Conservation (phyloP, 805 yeast genomes). For the Candida cerambycidarum region DNA sequence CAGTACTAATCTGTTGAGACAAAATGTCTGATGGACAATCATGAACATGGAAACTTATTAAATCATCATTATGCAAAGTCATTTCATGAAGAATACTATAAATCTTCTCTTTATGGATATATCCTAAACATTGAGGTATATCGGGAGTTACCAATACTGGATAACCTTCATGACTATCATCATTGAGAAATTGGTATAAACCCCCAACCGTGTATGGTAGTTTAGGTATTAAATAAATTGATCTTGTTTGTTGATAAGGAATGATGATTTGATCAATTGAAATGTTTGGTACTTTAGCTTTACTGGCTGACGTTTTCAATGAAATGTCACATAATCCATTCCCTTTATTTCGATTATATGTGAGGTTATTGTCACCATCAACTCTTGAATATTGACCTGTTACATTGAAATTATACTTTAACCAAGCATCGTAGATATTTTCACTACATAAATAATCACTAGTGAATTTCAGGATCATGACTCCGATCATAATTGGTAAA, state of each 20-base stretch:
- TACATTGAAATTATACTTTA: conserved; percentile 30
- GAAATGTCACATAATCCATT: conserved; percentile 36
- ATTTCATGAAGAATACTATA: conserved; percentile 10
- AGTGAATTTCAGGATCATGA: conserved; percentile 70
- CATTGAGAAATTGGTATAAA: conserved; percentile 22
- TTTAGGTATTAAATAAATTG: conserved; percentile 25
- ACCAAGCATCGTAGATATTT: conserved; percentile 62
- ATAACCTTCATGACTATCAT: conserved; percentile 43
- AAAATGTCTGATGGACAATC: conserved; percentile 18
- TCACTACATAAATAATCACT: conserved; percentile 59
- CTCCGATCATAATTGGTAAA: conserved; percentile 82
- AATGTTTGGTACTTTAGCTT: conserved; percentile 35
- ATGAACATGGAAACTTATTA: conserved; percentile 23
- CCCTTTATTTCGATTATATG: conserved; percentile 40
- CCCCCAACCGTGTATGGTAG: conserved; percentile 23
- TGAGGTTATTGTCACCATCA: neutral
- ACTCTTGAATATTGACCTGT: neutral
- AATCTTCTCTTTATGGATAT: conserved; percentile 30
- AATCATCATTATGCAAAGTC: neutral
- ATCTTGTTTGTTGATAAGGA: conserved; percentile 26
- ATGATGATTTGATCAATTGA: conserved; percentile 29
- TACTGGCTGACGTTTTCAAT: conserved; percentile 25
- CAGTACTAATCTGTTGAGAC: conserved; percentile 26
- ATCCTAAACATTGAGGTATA: conserved; percentile 33
- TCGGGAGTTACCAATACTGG: conserved; percentile 30